A percentile compares a stretch with the other conserved stretches of the same genome.
Conservation (phyloP, 2,329 filamentous ascomycete species). For the Epichloe glyceriae region DNA sequence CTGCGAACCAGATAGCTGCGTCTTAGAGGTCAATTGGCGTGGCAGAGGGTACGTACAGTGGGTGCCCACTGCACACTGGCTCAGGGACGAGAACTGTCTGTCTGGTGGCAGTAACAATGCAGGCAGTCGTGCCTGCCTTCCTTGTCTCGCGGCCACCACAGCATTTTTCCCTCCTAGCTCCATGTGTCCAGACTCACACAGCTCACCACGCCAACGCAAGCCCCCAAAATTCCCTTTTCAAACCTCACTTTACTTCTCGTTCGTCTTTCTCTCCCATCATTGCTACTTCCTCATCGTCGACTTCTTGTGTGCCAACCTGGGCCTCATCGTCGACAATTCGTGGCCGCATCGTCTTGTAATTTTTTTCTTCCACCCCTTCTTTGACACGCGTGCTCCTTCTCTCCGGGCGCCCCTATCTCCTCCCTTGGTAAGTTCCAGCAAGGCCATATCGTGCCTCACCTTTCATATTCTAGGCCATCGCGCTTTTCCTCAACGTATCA, state of each 20-base stretch:
- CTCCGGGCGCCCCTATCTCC: slow-evolving; percentile 8
- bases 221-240: slow-evolving; percentile 13
- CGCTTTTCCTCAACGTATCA: background rate
- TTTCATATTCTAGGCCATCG: background rate
- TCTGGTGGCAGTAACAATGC: background rate
- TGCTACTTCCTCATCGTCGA: slow-evolving; percentile 22
- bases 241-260: slow-evolving; percentile 11
- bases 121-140: slow-evolving; percentile 3
- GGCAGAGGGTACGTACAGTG: background rate
- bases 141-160: slow-evolving; percentile 14
- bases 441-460: slow-evolving; percentile 2
- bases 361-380: slow-evolving; percentile 15
- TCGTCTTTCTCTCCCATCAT: slow-evolving; percentile 19
- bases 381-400: slow-evolving; percentile 22
- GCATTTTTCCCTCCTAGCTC: slow-evolving; percentile 19
- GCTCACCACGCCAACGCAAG: slow-evolving; percentile 4
- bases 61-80: too few species aligned
- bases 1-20: background rate
- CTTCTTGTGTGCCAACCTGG: slow-evolving; percentile 5
- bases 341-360: slow-evolving; percentile 14
- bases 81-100: background rate
- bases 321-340: slow-evolving; percentile 7
- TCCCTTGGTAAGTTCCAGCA: slow-evolving; percentile 9
- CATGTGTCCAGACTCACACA: slow-evolving; percentile 6
- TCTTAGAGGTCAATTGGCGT: background rate